Base-by-base conservation (phyloP, 2,329 filamentous ascomycete species). In the Nectriaceae sp. region DNA sequence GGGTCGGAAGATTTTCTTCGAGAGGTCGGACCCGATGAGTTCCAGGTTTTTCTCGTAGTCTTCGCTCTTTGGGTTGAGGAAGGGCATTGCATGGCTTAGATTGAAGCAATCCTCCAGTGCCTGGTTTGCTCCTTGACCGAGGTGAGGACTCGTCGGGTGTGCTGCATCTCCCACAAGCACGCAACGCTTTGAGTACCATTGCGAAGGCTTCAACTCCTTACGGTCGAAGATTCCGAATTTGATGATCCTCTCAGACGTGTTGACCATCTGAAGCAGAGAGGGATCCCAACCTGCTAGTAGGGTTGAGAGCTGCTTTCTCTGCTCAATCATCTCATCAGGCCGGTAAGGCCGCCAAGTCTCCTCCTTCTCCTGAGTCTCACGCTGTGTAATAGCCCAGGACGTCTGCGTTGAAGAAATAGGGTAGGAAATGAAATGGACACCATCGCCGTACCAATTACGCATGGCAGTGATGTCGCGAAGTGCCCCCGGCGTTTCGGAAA, bases 141-240 rank as follows among this genome's bases (percentile, higher is more conserved):
- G 57, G 40, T 63, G 59, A 3, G 59, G 56, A 29, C 56, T 61
- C 2, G 59, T 63, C 1, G 60, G 57, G 47, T 62, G 60, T 19
- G 59, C 59, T 6, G 59, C 57, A 39, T 62, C 59, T 11, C 57
- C 58, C 10, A 58, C 50, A 20, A 62, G 43, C 19, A 60, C 55
- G 26, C 53, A 56, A 5, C 57, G 56, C n/a, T 43, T 47, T 11
- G 52, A 54, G 36, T 50, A 55, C 60, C 60, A 63, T 35, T 59
- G 45, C n/a, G 50, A 42, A 3, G 56, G 43, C 10, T 44, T 38
- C 21, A 63, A 41, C 43, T 59, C 58, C 4, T 44, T 40, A 5
- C 60, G 53, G 40, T 63, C 70, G 40, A 57, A 63, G 15, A 63
- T 43, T 26, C 61, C 60, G 26, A 55, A 63, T 24, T 59, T 62